Conservation (phyloP, 2,329 filamentous ascomycete genomes). For the Neodidymelliopsis sp. region DNA sequence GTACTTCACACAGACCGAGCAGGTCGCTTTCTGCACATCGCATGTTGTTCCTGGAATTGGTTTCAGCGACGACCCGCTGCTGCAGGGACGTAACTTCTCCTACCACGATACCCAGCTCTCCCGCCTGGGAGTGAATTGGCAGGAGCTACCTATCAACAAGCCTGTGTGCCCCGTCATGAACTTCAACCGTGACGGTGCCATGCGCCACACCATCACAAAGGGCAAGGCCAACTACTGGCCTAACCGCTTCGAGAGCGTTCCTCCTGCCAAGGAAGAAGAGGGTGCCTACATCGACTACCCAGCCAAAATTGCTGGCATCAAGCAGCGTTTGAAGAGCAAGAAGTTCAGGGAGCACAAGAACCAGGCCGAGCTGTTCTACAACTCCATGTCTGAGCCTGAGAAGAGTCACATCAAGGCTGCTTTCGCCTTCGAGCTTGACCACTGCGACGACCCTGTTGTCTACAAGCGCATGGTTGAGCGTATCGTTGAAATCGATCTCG, state of each 20-base stretch:
- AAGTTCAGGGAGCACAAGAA: constrained; percentile 82
- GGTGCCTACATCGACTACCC: constrained; percentile 75
- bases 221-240: constrained; percentile 83
- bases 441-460: constrained; percentile 80
- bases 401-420: constrained; percentile 68
- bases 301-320: constrained; percentile 71
- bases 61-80: constrained; percentile 76
- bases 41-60: constrained; percentile 82
- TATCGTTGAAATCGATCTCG: constrained; percentile 75
- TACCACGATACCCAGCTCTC: constrained; percentile 74
- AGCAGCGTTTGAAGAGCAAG: constrained; percentile 70
- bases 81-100: constrained; percentile 75
- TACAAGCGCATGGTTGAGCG: constrained; percentile 74
- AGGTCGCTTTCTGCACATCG: constrained; percentile 81
- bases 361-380: constrained; percentile 84
- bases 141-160: constrained; percentile 79
- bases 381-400: constrained; percentile 73
- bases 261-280: constrained; percentile 67
- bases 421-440: constrained; percentile 76
- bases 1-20: constrained; percentile 83
- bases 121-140: constrained; percentile 76
- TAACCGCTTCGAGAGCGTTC: constrained; percentile 70
- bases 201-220: constrained; percentile 76
- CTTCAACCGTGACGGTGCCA: constrained; percentile 76
- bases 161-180: constrained; percentile 79